These are phyloP conservation scores for Selenicereus undatus DNA, from an alignment of 148 eudicot genomes.

Conservation along the genomic window DNA sequence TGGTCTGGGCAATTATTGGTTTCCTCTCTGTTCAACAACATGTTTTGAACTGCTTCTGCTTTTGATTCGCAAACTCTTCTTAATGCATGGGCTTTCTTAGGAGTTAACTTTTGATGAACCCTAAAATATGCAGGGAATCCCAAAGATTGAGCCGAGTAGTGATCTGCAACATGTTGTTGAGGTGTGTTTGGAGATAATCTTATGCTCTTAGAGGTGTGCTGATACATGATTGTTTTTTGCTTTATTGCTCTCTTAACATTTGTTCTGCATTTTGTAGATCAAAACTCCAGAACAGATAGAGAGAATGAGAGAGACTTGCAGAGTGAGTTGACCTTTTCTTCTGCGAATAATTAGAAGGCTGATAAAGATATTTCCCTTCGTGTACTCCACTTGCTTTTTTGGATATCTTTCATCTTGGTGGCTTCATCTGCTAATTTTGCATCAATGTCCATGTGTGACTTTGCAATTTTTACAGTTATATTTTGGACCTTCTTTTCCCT, in stretches of 20 bases:
- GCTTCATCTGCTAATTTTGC: neutral
- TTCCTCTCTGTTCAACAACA: neutral
- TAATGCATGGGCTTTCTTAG: neutral
- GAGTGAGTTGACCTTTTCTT: constrained; percentile 44
- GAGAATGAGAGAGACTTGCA: constrained; percentile 90
- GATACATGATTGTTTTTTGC: constrained; percentile 12
- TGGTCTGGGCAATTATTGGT: neutral
- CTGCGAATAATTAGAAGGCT: neutral
- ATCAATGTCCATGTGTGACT: neutral
- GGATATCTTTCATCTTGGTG: neutral
- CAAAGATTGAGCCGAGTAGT: constrained; percentile 83
- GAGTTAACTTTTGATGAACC: neutral
- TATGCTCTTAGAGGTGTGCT: constrained; percentile 2
- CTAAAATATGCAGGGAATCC: constrained; percentile 63
- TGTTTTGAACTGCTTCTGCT: constrained; percentile 3
- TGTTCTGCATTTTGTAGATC: constrained; percentile 52
- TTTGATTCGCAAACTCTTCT: neutral
- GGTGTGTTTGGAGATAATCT: constrained; percentile 37
- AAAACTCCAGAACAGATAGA: constrained; percentile 74
- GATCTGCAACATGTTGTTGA: constrained; percentile 82
- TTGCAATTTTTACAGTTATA: neutral
- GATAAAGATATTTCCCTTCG: neutral
- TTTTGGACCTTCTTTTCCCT: neutral
- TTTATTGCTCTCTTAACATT: constrained; percentile 3
- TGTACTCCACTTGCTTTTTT: neutral